These are phyloP conservation scores for Citrus unshiu DNA, from an alignment of 345 rosid genomes.

Conservation along the genomic window DNA sequence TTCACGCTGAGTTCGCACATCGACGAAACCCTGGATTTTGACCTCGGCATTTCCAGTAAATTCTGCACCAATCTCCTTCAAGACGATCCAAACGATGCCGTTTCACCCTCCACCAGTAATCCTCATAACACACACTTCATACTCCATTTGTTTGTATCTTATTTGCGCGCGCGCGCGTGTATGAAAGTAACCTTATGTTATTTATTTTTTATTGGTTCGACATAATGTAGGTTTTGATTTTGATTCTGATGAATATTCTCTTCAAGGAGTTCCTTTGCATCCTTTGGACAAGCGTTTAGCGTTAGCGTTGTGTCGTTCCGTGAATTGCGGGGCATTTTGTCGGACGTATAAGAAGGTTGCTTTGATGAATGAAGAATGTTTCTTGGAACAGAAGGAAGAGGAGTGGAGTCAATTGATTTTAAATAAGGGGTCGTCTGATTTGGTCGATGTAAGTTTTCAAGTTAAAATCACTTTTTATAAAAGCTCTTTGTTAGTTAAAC, in stretches of 20 bases:
- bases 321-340: slow-evolving; percentile 30
- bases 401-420: slow-evolving; percentile 36
- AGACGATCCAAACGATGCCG: neutral
- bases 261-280: slow-evolving; percentile 39
- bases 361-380: slow-evolving; percentile 20
- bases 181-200: neutral
- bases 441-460: slow-evolving; percentile 31
- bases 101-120: neutral
- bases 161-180: neutral
- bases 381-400: slow-evolving; percentile 29
- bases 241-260: slow-evolving; percentile 24
- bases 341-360: slow-evolving; percentile 18
- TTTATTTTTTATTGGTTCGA: neutral
- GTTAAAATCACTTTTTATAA: neutral
- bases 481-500: neutral
- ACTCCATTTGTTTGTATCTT: neutral
- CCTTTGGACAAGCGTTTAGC: slow-evolving; percentile 55
- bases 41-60: slow-evolving; percentile 30
- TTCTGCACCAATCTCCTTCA: slow-evolving; percentile 38
- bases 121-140: neutral
- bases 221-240: neutral
- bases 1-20: slow-evolving; percentile 36
- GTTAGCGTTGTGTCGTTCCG: slow-evolving; percentile 35
- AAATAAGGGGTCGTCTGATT: slow-evolving; percentile 31
- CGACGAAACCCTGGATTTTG: slow-evolving; percentile 28